Conservation (phyloP, 805 yeast genomes). For the Spathaspora hagerdaliae region DNA sequence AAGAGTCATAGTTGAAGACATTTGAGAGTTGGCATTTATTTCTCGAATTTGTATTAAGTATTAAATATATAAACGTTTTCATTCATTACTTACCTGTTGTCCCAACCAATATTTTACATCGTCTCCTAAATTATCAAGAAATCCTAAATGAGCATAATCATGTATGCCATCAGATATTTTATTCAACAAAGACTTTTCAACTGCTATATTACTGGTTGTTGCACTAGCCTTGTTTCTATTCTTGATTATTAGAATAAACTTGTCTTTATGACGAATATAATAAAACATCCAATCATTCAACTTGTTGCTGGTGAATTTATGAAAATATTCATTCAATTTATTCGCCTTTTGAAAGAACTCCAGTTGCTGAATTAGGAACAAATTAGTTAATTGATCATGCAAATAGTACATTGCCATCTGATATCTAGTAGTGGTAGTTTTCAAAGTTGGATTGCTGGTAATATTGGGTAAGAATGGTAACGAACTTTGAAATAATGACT, state of each 20-base stretch:
- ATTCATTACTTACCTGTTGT: background rate
- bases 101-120: conserved; percentile 41
- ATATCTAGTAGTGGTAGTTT: conserved; percentile 10
- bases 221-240: conserved; percentile 14
- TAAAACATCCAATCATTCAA: conserved; percentile 42
- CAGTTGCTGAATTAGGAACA: conserved; percentile 23
- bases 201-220: background rate
- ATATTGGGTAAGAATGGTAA: conserved; percentile 30
- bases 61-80: too few relatives aligned
- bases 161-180: conserved; percentile 17
- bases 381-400: conserved; percentile 34
- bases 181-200: conserved; percentile 3
- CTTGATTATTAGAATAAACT: conserved; percentile 31
- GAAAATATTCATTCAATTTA: conserved; percentile 30
- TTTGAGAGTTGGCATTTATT: too few relatives aligned
- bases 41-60: too few relatives aligned
- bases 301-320: conserved; percentile 36
- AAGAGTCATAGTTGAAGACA: background rate
- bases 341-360: conserved; percentile 18
- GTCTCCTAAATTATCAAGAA: conserved; percentile 38
- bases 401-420: conserved; percentile 31
- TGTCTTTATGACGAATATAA: conserved; percentile 24
- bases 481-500: conserved; percentile 27
- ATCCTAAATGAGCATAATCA: conserved; percentile 31
- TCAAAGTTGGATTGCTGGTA: conserved; percentile 6